Percentiles rank a stretch among this genome's conserved stretches.
phyloP scores from a whole-genome alignment of 257 asterid species.

The Nicotiana undulata region DNA sequence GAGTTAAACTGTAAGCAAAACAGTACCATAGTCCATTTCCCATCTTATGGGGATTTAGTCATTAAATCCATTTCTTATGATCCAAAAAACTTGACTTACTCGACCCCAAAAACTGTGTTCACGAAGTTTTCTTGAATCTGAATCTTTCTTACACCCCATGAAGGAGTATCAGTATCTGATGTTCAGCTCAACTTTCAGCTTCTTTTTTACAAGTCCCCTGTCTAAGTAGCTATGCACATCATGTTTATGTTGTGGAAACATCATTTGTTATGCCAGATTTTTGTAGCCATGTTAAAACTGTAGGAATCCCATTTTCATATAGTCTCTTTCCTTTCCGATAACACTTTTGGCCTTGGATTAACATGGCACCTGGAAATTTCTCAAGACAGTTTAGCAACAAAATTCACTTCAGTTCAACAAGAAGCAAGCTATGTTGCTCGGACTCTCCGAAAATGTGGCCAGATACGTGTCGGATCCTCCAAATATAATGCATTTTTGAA shows the following conservation, averaged over 20 bases:
- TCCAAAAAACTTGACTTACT: conserved; percentile 16
- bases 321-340: conserved; percentile 38
- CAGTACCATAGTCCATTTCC: conserved; percentile 27
- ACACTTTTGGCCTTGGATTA: conserved; percentile 37
- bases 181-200: conserved; percentile 18
- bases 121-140: conserved; percentile 39
- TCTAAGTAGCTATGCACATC: conserved; percentile 19
- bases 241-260: conserved; percentile 34
- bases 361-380: conserved; percentile 24
- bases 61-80: conserved; percentile 36
- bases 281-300: conserved; percentile 22
- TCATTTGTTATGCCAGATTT: conserved; percentile 17
- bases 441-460: no score
- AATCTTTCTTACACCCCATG: conserved; percentile 35
- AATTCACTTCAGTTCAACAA: background rate
- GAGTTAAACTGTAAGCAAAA: conserved; percentile 20
- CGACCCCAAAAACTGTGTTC: conserved; percentile 44
- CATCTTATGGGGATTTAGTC: conserved; percentile 25
- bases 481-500: no score
- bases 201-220: conserved; percentile 36
- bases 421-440: no score
- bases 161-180: conserved; percentile 36
- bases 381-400: background rate
- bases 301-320: conserved; percentile 39
- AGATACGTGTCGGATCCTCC: no score